phyloP scores from a whole-genome alignment of 257 asterid genomes.

The Solanum appendiculatum region DNA sequence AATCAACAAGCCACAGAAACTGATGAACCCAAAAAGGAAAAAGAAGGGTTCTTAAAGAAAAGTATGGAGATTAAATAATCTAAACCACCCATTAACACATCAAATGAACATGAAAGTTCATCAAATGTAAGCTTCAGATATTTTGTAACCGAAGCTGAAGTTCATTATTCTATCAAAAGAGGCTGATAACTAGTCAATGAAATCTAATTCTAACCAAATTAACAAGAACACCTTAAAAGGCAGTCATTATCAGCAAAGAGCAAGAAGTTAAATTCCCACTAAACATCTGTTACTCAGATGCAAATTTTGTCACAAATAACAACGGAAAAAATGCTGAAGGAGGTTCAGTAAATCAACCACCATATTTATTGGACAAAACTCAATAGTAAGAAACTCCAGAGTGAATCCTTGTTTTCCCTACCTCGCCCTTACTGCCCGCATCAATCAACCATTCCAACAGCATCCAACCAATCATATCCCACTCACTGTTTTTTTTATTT shows the following conservation, averaged over 20 bases:
- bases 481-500: not conserved
- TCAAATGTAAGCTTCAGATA: not conserved
- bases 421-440: not conserved
- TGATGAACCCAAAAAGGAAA: no score
- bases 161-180: not conserved
- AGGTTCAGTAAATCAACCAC: not conserved
- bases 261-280: not conserved
- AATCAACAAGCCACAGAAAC: no score
- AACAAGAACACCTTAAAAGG: not conserved
- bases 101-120: no score
- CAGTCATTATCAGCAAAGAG: not conserved
- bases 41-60: not conserved
- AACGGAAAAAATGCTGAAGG: not conserved
- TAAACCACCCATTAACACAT: no score
- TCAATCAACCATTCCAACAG: not conserved
- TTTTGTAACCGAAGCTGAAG: not conserved
- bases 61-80: not conserved
- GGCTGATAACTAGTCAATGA: not conserved
- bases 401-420: not conserved
- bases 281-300: not conserved
- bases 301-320: not conserved
- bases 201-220: not conserved
- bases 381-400: not conserved
- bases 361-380: not conserved
- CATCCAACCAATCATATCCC: not conserved